Conservation (phyloP, 768 basidiomycete species). For the Naematelia aurantialba region DNA sequence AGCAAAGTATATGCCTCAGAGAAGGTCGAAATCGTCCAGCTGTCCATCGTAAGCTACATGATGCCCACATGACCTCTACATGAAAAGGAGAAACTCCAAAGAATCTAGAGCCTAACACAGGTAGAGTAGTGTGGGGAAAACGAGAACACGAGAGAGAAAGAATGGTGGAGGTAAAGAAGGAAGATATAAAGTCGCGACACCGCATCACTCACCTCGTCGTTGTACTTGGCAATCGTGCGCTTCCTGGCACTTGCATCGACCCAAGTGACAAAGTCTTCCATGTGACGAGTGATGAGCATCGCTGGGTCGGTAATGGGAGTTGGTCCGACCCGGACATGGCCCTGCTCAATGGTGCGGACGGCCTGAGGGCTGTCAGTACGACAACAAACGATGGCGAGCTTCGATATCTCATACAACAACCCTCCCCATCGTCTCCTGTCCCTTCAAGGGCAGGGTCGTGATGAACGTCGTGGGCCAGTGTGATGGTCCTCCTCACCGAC, state of each 20-base stretch:
- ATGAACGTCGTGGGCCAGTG: no score
- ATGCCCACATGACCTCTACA: no score
- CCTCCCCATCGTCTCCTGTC: no score
- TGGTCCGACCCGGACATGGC: slow-evolving; percentile 93
- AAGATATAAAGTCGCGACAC: neutral
- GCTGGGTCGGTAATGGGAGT: slow-evolving; percentile 95
- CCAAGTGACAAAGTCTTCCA: slow-evolving; percentile 99
- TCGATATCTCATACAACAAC: no score
- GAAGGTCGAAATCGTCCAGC: slow-evolving; percentile 91
- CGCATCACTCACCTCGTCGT: slow-evolving; percentile 73
- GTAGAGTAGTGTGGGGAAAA: neutral
- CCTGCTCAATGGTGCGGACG: slow-evolving; percentile 95
- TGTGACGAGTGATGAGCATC: slow-evolving; percentile 89
- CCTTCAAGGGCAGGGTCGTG: no score
- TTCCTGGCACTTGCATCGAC: slow-evolving; percentile 96
- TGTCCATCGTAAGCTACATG: slow-evolving; percentile 46
- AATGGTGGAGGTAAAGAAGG: neutral
- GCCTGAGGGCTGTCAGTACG: slow-evolving; percentile 61
- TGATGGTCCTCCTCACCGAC: no score
- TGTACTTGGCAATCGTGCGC: slow-evolving; percentile 91
- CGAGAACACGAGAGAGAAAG: neutral
- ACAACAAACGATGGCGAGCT: neutral
- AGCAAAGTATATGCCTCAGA: no score
- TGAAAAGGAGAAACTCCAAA: no score
- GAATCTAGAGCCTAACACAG: no score